Conservation (phyloP, 2,329 filamentous ascomycete genomes). For the Diplocarpon mali region DNA sequence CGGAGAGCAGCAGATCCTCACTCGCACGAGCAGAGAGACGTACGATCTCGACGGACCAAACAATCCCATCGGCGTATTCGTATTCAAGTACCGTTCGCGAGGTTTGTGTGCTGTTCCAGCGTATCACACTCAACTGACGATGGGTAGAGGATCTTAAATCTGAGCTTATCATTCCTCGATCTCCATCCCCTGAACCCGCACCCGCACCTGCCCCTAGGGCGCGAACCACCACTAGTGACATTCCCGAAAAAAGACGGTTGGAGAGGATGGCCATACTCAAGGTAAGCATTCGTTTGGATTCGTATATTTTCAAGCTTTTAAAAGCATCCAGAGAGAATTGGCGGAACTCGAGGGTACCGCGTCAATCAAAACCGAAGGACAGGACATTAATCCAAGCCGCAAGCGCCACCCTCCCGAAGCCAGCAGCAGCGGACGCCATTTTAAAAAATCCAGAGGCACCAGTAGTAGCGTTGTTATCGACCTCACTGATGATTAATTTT, state of each 20-base stretch:
- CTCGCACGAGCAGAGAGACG: slow-evolving; percentile 1
- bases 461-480: slow-evolving; percentile 12
- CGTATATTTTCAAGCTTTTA: background rate
- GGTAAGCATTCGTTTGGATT: slow-evolving; percentile 5
- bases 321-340: slow-evolving; percentile 13
- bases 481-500: slow-evolving; percentile 17
- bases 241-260: background rate
- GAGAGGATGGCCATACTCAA: slow-evolving; percentile 15
- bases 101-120: background rate
- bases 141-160: slow-evolving; percentile 12
- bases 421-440: slow-evolving; percentile 3
- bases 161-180: slow-evolving; percentile 17
- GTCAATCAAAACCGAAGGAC: slow-evolving; percentile 13
- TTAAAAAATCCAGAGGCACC: slow-evolving; percentile 10
- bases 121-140: background rate
- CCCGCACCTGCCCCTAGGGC: background rate
- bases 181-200: slow-evolving; percentile 10
- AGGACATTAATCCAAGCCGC: background rate
- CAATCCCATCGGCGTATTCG: slow-evolving; percentile 11
- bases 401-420: slow-evolving; percentile 7
- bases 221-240: background rate
- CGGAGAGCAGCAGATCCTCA: slow-evolving; percentile 7
- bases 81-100: slow-evolving; percentile 16
- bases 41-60: slow-evolving; percentile 5
- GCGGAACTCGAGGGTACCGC: background rate